Evolutionary conservation across 129 eudicot species (phyloP).

Genomic region (Chrysanthemum lavandulifolium): DNA sequence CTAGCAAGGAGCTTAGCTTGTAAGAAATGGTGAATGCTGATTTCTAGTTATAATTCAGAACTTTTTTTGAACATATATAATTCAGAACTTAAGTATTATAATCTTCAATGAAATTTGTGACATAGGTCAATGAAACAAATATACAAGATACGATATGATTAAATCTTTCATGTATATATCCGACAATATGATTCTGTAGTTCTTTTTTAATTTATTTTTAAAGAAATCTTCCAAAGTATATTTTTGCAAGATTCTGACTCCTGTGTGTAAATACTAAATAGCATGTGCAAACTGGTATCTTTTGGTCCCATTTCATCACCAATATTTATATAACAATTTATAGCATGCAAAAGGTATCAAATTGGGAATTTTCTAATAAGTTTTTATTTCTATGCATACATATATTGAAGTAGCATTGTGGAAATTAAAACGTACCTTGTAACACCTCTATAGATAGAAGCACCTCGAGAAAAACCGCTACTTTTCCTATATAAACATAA

Average conservation of each 20-base stretch:
- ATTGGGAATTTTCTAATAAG: conserved; percentile 10
- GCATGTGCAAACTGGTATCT: conserved; percentile 39
- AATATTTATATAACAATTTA: conserved; percentile 24
- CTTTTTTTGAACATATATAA: too few species aligned
- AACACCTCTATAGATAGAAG: conserved; percentile 93
- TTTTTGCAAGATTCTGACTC: conserved; percentile 32
- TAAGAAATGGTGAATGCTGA: too few species aligned
- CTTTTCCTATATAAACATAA: conserved; percentile 61
- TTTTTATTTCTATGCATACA: neutral
- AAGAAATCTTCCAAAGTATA: conserved; percentile 30
- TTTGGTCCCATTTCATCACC: conserved; percentile 35
- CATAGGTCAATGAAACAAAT: too few species aligned
- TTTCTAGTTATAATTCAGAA: too few species aligned
- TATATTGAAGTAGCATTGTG: neutral
- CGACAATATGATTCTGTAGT: conserved; percentile 22
- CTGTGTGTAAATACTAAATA: conserved; percentile 26
- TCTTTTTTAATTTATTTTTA: neutral
- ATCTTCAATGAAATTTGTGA: too few species aligned
- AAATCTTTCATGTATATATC: neutral
- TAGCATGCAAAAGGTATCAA: conserved; percentile 28
- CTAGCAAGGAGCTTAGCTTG: too few species aligned
- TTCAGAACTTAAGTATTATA: too few species aligned
- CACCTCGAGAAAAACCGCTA: conserved; percentile 95
- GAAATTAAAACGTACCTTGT: conserved; percentile 69
- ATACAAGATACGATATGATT: too few species aligned